Percentiles rank a stretch among this genome's conserved stretches.
Evolutionary conservation across 1,284 basidiomycete species (phyloP).

Genomic region (Microbotryum silenes-acaulis): DNA sequence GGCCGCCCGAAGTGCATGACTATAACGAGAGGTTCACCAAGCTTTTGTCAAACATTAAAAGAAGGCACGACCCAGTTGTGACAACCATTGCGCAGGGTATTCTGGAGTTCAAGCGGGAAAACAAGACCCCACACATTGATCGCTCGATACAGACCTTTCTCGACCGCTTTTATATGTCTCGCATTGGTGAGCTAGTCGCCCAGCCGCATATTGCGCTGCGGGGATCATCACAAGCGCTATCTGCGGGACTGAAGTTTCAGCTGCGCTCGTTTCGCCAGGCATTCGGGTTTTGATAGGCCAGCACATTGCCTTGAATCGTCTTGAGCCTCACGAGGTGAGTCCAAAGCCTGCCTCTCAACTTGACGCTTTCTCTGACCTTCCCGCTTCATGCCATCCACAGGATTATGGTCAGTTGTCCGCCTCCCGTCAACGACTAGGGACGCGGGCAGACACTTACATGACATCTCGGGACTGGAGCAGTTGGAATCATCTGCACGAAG

Average conservation of each 20-base stretch:
- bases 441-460: not conserved
- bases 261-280: conserved; percentile 37
- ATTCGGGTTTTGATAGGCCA: conserved; percentile 93
- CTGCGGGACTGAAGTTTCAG: not conserved
- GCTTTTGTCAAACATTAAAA: conserved; percentile 81
- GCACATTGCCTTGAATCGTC: conserved; percentile 80
- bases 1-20: conserved; percentile 88
- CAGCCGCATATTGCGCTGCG: not conserved
- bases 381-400: not conserved
- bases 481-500: conserved; percentile 96
- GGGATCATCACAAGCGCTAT: too few relatives aligned
- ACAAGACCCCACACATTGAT: conserved; percentile 55
- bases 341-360: not conserved
- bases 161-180: conserved; percentile 93
- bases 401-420: conserved; percentile 7
- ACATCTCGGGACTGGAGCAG: conserved; percentile 54
- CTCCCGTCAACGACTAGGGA: not conserved
- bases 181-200: conserved; percentile 56
- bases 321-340: conserved; percentile 61
- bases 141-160: conserved; percentile 80
- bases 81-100: conserved; percentile 86
- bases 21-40: conserved; percentile 91
- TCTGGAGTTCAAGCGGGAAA: conserved; percentile 53
- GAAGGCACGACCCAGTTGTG: conserved; percentile 92
- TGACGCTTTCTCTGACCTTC: not conserved